Evolutionary conservation across 495 filamentous ascomycete species (phyloP).

Genomic region (Penicillium pulvis): DNA sequence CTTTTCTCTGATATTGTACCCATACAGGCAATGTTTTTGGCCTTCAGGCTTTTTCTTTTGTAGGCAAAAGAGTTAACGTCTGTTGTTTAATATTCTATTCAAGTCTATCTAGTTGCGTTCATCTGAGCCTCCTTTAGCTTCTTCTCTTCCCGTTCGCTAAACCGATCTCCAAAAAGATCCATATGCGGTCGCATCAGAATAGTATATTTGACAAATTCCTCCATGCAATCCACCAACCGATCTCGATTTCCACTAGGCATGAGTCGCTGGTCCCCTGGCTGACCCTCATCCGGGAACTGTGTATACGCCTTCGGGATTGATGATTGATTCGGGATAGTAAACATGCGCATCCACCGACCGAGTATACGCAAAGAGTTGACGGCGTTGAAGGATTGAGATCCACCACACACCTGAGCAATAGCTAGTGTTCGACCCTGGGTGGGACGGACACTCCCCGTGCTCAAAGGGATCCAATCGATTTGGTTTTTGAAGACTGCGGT

Average conservation of each 20-base stretch:
- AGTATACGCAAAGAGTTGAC: constrained; percentile 72
- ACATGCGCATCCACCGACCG: constrained; percentile 80
- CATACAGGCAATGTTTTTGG: too few species aligned
- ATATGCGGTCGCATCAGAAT: constrained; percentile 65
- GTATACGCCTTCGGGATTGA: constrained; percentile 67
- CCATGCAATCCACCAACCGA: constrained; percentile 73
- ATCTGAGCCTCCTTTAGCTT: constrained; percentile 23
- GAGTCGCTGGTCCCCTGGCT: constrained; percentile 55
- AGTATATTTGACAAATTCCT: constrained; percentile 77
- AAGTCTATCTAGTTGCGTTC: not conserved
- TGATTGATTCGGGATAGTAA: constrained; percentile 70
- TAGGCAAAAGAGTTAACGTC: not conserved
- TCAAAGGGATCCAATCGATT: constrained; percentile 74
- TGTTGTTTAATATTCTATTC: not conserved
- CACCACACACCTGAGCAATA: constrained; percentile 66
- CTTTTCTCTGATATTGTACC: too few species aligned
- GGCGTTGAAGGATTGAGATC: constrained; percentile 72
- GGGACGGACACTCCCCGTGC: constrained; percentile 62
- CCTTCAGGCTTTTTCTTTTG: too few species aligned
- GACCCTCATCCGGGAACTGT: constrained; percentile 59
- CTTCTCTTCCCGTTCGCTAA: constrained; percentile 55
- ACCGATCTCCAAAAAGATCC: constrained; percentile 65
- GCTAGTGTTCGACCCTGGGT: constrained; percentile 70
- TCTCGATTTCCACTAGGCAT: constrained; percentile 65
- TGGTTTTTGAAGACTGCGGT: constrained; percentile 76